Conservation (phyloP, 1,139 yeast genomes). For the Geotrichum carabidarum region DNA sequence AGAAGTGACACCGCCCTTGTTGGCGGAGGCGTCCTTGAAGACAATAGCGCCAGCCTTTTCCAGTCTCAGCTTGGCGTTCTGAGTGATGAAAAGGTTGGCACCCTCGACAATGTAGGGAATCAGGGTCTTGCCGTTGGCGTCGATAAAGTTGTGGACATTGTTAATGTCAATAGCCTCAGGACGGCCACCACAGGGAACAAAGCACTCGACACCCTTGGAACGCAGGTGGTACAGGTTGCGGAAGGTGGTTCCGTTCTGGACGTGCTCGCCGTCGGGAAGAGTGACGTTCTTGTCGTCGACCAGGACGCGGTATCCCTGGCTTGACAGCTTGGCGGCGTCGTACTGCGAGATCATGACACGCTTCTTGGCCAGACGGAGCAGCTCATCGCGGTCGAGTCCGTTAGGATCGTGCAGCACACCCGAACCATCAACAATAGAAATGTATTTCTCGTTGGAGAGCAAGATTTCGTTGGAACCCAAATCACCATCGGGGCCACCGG, state of each 20-base stretch:
- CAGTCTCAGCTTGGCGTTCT: constrained; percentile 79
- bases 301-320: constrained; percentile 72
- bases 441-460: constrained; percentile 77
- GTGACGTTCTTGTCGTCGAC: constrained; percentile 79
- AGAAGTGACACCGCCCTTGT: constrained; percentile 98
- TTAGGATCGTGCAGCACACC: constrained; percentile 91
- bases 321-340: constrained; percentile 61
- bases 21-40: constrained; percentile 94
- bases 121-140: constrained; percentile 69
- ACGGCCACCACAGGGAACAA: constrained; percentile 99
- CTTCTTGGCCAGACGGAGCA: constrained; percentile 68
- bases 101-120: constrained; percentile 95
- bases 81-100: constrained; percentile 92
- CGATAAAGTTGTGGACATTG: constrained; percentile 69
- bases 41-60: constrained; percentile 83
- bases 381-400: constrained; percentile 78
- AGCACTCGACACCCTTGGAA: constrained; percentile 63
- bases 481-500: constrained; percentile 99
- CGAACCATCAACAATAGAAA: constrained; percentile 90
- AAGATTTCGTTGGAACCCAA: constrained; percentile 92
- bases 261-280: constrained; percentile 70
- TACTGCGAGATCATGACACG: constrained; percentile 72
- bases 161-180: constrained; percentile 92
- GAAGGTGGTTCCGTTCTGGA: constrained; percentile 85
- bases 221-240: constrained; percentile 86